A percentile compares a stretch with the other conserved stretches of the same genome.
Conservation (phyloP, 352 stramenopile genomes). For the Phytophthora idaei region DNA sequence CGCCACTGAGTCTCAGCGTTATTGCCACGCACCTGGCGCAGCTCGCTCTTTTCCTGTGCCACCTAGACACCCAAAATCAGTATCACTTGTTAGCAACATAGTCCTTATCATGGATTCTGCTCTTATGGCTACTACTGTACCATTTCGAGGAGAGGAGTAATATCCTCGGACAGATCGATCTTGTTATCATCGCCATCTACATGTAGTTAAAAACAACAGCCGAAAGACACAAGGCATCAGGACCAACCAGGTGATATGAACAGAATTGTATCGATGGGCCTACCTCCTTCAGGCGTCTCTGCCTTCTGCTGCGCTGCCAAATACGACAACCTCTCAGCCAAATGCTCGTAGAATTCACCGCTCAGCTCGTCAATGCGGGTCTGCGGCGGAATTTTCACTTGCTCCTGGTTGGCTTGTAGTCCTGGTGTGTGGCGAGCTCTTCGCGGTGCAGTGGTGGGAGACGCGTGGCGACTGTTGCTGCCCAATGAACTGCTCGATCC, state of each 20-base stretch:
- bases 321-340: conserved; percentile 48
- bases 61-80: conserved; percentile 31
- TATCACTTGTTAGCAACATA: not conserved
- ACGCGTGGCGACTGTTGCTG: conserved; percentile 44
- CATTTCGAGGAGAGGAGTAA: conserved; percentile 54
- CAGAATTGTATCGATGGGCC: not conserved
- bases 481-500: conserved; percentile 49
- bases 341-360: conserved; percentile 64
- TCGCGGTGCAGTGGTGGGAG: conserved; percentile 31
- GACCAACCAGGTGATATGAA: not conserved
- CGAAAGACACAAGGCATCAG: not conserved
- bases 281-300: conserved; percentile 18
- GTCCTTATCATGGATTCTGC: not conserved
- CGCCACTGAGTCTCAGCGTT: conserved; percentile 75
- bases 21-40: conserved; percentile 27
- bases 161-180: conserved; percentile 24
- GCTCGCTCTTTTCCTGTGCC: conserved; percentile 46
- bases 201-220: not conserved
- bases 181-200: conserved; percentile 26
- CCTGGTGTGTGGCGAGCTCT: conserved; percentile 42
- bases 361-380: conserved; percentile 65
- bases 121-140: conserved; percentile 24
- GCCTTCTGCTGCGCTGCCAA: conserved; percentile 34
- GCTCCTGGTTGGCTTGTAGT: conserved; percentile 67
- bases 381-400: conserved; percentile 66